phyloP scores from a whole-genome alignment of 2,329 filamentous ascomycete genomes.

The Nigrospora osmanthi region DNA sequence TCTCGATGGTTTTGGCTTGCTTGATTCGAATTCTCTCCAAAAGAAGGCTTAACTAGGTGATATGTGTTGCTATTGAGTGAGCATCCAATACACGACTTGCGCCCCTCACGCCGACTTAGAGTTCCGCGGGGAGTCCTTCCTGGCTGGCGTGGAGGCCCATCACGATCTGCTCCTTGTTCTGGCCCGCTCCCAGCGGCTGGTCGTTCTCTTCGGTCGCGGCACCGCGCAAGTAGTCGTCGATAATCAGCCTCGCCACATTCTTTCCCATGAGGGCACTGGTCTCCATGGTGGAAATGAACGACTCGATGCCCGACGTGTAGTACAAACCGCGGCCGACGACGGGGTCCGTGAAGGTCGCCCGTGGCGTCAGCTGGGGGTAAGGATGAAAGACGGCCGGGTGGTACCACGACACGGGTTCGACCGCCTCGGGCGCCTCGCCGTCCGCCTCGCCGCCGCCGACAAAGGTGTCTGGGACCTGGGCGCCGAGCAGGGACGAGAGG shows the following conservation, averaged over 20 bases:
- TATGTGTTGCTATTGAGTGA: too few species aligned
- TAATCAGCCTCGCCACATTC: conserved; percentile 68
- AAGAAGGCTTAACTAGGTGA: too few species aligned
- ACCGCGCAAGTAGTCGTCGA: conserved; percentile 42
- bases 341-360: conserved; percentile 80
- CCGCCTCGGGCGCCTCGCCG: conserved; percentile 16
- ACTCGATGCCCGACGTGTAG: conserved; percentile 73
- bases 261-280: conserved; percentile 86
- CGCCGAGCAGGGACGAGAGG: conserved; percentile 43
- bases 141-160: not conserved
- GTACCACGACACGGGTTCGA: conserved; percentile 64
- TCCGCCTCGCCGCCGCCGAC: conserved; percentile 5
- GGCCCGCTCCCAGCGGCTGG: not conserved
- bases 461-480: conserved; percentile 35
- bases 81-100: too few species aligned
- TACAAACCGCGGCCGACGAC: conserved; percentile 60
- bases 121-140: too few species aligned
- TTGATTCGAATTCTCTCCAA: too few species aligned
- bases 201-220: not conserved
- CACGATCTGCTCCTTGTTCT: not conserved
- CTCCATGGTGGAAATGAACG: conserved; percentile 97
- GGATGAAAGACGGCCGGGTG: conserved; percentile 71
- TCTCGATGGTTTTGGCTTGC: too few species aligned
- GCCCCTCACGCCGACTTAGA: too few species aligned
- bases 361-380: conserved; percentile 79